Conservation (phyloP, 2,329 filamentous ascomycete genomes). For the Penicillium sp. region DNA sequence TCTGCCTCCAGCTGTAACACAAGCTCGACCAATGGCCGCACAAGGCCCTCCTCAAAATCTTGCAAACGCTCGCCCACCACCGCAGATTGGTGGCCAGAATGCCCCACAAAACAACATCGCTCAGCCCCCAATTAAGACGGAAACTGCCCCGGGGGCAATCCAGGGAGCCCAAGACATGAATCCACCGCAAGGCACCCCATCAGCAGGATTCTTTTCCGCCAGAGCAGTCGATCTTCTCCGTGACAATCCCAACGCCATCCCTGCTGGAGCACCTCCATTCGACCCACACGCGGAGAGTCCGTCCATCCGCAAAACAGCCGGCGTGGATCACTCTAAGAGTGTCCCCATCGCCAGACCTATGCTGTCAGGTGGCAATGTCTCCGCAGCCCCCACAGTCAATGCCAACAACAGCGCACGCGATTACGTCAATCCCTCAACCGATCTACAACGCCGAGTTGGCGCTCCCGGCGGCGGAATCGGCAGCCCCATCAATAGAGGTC, state of each 20-base stretch:
- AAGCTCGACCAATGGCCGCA: slow-evolving; percentile 19
- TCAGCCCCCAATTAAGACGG: slow-evolving; percentile 27
- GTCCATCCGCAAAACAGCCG: slow-evolving; percentile 82
- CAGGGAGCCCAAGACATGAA: slow-evolving; percentile 24
- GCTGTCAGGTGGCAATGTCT: slow-evolving; percentile 26
- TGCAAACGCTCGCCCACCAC: slow-evolving; percentile 21
- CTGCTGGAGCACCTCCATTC: slow-evolving; percentile 54
- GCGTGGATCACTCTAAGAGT: slow-evolving; percentile 75
- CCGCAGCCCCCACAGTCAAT: slow-evolving; percentile 29
- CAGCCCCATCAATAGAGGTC: slow-evolving; percentile 35
- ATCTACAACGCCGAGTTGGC: slow-evolving; percentile 37
- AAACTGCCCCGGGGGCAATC: slow-evolving; percentile 11
- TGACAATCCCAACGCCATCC: slow-evolving; percentile 47
- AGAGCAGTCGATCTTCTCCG: slow-evolving; percentile 58
- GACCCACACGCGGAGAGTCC: slow-evolving; percentile 74
- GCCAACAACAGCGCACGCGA: slow-evolving; percentile 31
- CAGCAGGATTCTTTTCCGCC: slow-evolving; percentile 65
- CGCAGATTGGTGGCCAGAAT: slow-evolving; percentile 14
- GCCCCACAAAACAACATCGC: slow-evolving; percentile 10
- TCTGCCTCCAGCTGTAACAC: slow-evolving; percentile 13
- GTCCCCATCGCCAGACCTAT: slow-evolving; percentile 61
- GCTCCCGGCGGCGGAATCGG: slow-evolving; percentile 30
- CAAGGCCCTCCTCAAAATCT: slow-evolving; percentile 20
- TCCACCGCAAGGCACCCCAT: slow-evolving; percentile 30
- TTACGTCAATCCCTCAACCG: slow-evolving; percentile 36